Conservation (phyloP, 2,329 filamentous ascomycete species). For the Metarhizium brunneum region DNA sequence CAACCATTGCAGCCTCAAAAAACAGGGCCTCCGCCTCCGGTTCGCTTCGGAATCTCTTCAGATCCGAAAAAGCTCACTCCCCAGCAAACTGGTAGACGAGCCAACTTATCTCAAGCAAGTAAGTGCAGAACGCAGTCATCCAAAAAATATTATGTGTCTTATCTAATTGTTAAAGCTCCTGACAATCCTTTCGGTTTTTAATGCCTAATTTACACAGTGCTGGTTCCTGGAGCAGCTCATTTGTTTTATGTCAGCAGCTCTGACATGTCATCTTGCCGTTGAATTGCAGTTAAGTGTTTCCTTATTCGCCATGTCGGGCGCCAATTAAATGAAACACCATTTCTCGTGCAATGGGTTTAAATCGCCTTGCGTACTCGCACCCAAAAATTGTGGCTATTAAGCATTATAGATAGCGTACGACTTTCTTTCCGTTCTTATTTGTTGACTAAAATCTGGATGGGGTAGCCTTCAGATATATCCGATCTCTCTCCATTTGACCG, state of each 20-base stretch:
- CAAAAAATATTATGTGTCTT: not conserved
- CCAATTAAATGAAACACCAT: not conserved
- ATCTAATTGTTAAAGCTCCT: constrained; percentile 27
- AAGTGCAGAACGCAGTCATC: constrained; percentile 39
- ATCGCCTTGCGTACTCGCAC: not conserved
- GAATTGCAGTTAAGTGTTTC: not conserved
- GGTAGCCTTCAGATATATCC: not conserved
- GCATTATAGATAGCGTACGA: not conserved
- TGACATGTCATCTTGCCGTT: not conserved
- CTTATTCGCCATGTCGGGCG: not conserved
- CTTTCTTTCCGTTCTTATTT: not conserved
- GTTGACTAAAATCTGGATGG: not conserved
- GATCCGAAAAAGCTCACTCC: constrained; percentile 69
- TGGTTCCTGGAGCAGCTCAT: not conserved
- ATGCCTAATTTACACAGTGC: not conserved
- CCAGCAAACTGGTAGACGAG: constrained; percentile 81
- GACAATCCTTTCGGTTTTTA: constrained; percentile 46
- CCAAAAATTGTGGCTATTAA: not conserved
- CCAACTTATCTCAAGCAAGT: constrained; percentile 93
- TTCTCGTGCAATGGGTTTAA: not conserved
- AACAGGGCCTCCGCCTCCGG: constrained; percentile 65
- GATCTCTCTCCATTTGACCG: not conserved
- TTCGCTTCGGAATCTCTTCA: constrained; percentile 74
- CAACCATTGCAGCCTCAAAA: constrained; percentile 38
- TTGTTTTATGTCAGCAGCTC: not conserved